Conservation (phyloP, 495 filamentous ascomycete species). For the Trichocladium uniseriatum region DNA sequence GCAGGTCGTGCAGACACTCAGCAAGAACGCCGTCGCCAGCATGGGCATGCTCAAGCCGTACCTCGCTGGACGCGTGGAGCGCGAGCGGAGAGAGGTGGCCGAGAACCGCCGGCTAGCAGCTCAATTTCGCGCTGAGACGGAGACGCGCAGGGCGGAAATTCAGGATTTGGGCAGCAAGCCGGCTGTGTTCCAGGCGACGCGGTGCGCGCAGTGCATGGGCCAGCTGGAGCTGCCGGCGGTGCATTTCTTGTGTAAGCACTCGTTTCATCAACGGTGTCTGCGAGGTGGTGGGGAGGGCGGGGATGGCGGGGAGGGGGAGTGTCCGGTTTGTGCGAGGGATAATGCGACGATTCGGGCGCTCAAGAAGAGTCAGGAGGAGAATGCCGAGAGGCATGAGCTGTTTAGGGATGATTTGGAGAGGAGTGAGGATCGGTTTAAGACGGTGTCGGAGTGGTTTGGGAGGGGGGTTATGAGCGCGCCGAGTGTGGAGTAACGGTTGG, state of each 20-base stretch:
- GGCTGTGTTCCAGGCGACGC: conserved; percentile 77
- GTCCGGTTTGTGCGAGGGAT: conserved; percentile 69
- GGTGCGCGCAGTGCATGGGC: conserved; percentile 70
- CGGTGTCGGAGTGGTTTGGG: conserved; percentile 89
- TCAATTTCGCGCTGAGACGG: conserved; percentile 80
- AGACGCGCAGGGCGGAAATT: conserved; percentile 67
- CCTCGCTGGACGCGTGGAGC: conserved; percentile 75
- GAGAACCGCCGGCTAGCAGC: conserved; percentile 74
- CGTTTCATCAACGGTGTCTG: conserved; percentile 84
- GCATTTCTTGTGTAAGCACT: conserved; percentile 94
- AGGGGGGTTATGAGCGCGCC: conserved; percentile 70
- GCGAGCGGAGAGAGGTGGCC: conserved; percentile 75
- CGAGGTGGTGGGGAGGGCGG: conserved; percentile 28
- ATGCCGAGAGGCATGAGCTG: conserved; percentile 79
- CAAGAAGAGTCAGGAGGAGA: conserved; percentile 76
- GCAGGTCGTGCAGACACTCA: conserved; percentile 88
- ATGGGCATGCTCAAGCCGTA: conserved; percentile 97
- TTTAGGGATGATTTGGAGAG: conserved; percentile 73
- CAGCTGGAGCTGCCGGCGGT: conserved; percentile 77
- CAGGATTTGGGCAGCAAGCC: conserved; percentile 66
- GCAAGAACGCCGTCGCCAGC: conserved; percentile 59
- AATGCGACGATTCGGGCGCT: conserved; percentile 84
- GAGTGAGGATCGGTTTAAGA: conserved; percentile 75
- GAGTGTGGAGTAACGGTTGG: conserved; percentile 24
- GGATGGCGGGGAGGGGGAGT: conserved; percentile 43